phyloP scores from a whole-genome alignment of 192 early-diverging fungal genomes.

The Kappamyces sp. region DNA sequence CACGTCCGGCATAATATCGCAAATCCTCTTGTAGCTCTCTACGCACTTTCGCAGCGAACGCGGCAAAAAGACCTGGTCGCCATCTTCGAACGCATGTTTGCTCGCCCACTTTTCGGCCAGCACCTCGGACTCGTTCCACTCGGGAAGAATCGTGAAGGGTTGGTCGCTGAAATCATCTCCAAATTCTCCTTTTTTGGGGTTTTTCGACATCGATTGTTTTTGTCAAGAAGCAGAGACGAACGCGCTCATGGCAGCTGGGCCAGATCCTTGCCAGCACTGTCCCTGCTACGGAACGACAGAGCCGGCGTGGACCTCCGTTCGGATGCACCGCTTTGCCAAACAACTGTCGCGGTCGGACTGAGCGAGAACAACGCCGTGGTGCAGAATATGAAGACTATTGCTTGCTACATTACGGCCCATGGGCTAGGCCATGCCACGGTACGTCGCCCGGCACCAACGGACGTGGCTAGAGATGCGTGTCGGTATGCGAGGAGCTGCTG shows the following conservation, averaged over 20 bases:
- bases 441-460: conserved; percentile 3
- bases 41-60: conserved; percentile 26
- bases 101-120: conserved; percentile 51
- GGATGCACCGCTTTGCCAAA: too few relatives aligned
- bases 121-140: conserved; percentile 53
- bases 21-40: conserved; percentile 34
- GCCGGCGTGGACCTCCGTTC: too few relatives aligned
- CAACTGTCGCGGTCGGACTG: too few relatives aligned
- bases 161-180: conserved; percentile 25
- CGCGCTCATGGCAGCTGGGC: too few relatives aligned
- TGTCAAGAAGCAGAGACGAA: too few relatives aligned
- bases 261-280: too few relatives aligned
- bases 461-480: conserved; percentile 8
- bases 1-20: conserved; percentile 32
- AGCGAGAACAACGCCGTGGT: background rate
- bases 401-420: conserved; percentile 15
- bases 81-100: conserved; percentile 57
- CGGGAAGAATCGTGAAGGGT: conserved; percentile 48
- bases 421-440: conserved; percentile 17
- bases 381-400: background rate
- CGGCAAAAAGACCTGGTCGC: conserved; percentile 32
- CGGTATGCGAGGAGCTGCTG: conserved; percentile 20
- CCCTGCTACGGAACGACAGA: too few relatives aligned
- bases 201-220: too few relatives aligned
- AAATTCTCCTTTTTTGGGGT: background rate